A percentile compares a stretch with the other conserved stretches of the same genome.
phyloP scores from a whole-genome alignment of 73 alveolate genomes.

The Diophrys sp. region DNA sequence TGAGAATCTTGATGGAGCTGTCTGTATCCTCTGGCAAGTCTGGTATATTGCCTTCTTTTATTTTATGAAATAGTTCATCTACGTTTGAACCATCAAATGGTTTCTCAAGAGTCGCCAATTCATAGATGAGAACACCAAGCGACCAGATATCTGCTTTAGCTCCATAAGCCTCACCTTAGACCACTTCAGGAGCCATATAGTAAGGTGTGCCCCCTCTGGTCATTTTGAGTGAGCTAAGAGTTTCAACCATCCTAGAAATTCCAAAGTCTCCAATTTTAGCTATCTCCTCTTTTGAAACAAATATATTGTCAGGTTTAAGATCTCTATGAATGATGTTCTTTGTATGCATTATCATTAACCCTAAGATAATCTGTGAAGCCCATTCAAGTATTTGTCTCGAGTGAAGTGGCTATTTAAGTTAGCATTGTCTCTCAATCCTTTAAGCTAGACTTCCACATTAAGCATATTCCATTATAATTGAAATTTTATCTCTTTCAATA shows the following conservation, averaged over 20 bases:
- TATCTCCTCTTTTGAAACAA: slow-evolving; percentile 19
- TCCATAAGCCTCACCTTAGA: slow-evolving; percentile 88
- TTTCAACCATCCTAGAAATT: slow-evolving; percentile 45
- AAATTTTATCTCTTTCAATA: slow-evolving; percentile 75
- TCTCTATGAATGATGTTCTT: slow-evolving; percentile 44
- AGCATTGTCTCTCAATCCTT: slow-evolving; percentile 72
- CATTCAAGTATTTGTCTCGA: slow-evolving; percentile 76
- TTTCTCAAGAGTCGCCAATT: slow-evolving; percentile 82
- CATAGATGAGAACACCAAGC: slow-evolving; percentile 94
- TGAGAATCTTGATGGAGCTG: no score
- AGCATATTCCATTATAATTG: slow-evolving; percentile 96
- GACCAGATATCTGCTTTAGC: slow-evolving; percentile 98
- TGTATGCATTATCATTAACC: slow-evolving; percentile 90
- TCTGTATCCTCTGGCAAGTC: no score
- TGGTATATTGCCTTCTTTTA: no score
- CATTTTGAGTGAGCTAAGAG: slow-evolving; percentile 74
- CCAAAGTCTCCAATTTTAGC: slow-evolving; percentile 39
- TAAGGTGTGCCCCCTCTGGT: slow-evolving; percentile 97
- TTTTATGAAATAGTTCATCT: no score
- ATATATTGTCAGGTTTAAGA: slow-evolving; percentile 15
- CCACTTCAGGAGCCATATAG: slow-evolving; percentile 96
- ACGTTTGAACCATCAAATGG: slow-evolving; percentile 95
- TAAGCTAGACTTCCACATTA: slow-evolving; percentile 93
- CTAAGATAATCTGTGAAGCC: slow-evolving; percentile 87
- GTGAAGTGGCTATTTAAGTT: slow-evolving; percentile 56